Conservation (phyloP, 2,329 filamentous ascomycete species). For the Fusarium sp. region DNA sequence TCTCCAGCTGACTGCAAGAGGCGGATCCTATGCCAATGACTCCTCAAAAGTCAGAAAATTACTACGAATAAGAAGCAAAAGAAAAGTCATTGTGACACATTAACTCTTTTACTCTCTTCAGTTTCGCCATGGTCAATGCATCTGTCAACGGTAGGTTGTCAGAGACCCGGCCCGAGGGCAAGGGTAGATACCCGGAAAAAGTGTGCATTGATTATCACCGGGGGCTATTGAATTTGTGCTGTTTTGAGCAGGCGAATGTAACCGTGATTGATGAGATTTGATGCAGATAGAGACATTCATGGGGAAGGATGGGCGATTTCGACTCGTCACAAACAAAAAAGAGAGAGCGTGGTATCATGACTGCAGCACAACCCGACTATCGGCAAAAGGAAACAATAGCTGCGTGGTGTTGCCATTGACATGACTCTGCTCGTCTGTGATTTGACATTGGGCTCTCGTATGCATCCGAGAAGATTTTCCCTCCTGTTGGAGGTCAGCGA, state of each 20-base stretch:
- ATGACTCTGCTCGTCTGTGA: constrained; percentile 1
- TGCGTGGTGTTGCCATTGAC: constrained; percentile 9
- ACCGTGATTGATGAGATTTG: constrained; percentile 3
- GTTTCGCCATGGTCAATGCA: constrained; percentile 2
- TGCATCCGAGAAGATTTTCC: neutral
- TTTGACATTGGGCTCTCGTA: neutral
- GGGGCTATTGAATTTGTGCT: neutral
- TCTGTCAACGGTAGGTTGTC: neutral
- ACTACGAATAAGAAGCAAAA: neutral
- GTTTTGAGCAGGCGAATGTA: constrained; percentile 1
- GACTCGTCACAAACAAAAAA: constrained; percentile 7
- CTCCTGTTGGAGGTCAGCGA: neutral
- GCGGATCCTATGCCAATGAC: neutral
- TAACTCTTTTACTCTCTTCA: neutral
- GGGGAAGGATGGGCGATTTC: neutral
- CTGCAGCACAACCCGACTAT: constrained; percentile 1
- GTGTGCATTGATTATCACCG: constrained; percentile 1
- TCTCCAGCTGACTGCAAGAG: neutral
- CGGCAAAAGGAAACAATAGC: neutral
- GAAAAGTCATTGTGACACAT: neutral
- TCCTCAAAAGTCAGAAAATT: neutral
- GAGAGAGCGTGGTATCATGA: constrained; percentile 5
- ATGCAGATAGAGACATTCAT: constrained; percentile 2
- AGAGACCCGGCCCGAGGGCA: neutral
- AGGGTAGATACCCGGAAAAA: neutral